phyloP scores from a whole-genome alignment of 495 filamentous ascomycete species.

The Aspergillus sclerotiicarbonarius region DNA sequence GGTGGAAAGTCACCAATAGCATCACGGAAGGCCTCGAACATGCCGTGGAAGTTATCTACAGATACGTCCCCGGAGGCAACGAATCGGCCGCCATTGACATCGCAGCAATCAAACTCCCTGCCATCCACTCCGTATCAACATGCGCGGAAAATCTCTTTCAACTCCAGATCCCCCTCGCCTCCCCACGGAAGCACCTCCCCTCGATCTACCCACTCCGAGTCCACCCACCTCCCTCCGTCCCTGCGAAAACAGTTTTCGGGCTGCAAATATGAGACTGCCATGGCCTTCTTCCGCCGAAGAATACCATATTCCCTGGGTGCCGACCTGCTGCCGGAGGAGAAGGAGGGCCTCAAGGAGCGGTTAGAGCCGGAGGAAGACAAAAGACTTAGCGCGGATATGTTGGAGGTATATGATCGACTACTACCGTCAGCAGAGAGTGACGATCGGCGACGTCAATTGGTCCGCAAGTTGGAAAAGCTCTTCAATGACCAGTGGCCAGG shows the following conservation, averaged over 20 bases:
- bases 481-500: constrained; percentile 91
- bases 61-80: constrained; percentile 36
- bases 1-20: constrained; percentile 46
- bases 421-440: constrained; percentile 80
- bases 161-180: constrained; percentile 85
- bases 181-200: constrained; percentile 78
- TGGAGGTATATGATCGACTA: constrained; percentile 78
- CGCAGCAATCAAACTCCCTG: constrained; percentile 82
- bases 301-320: constrained; percentile 90
- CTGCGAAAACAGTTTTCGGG: constrained; percentile 55
- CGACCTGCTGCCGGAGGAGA: constrained; percentile 68
- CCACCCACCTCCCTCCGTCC: constrained; percentile 68
- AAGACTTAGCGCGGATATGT: constrained; percentile 77
- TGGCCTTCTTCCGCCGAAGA: constrained; percentile 69
- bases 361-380: constrained; percentile 73
- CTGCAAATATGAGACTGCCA: constrained; percentile 81
- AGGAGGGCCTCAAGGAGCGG: constrained; percentile 60
- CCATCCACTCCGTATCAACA: constrained; percentile 93
- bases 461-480: constrained; percentile 80
- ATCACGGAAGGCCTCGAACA: constrained; percentile 40
- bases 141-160: constrained; percentile 76
- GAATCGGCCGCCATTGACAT: constrained; percentile 43
- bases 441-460: constrained; percentile 66
- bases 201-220: constrained; percentile 85
- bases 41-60: constrained; percentile 42